phyloP scores from a whole-genome alignment of 352 stramenopile species.

The Globisporangium nagaii region DNA sequence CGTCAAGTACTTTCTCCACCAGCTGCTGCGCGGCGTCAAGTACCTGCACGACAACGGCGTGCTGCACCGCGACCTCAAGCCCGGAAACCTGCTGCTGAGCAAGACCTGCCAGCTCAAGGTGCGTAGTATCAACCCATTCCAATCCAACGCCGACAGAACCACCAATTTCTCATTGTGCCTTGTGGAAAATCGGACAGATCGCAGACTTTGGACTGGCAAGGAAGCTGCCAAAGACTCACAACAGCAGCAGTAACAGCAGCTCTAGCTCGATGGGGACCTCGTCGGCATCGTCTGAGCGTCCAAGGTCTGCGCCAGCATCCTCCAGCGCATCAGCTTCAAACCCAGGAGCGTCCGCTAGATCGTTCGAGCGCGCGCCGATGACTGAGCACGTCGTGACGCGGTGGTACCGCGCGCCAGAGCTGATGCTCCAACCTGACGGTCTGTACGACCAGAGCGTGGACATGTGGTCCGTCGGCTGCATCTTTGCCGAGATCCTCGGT shows the following conservation, averaged over 20 bases:
- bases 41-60: conserved; percentile 75
- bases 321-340: conserved; percentile 2
- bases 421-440: conserved; percentile 88
- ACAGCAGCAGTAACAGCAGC: background rate
- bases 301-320: conserved; percentile 38
- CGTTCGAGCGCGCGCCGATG: conserved; percentile 42
- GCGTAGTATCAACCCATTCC: too few species aligned
- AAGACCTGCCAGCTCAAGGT: conserved; percentile 74
- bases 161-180: background rate
- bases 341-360: background rate
- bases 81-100: conserved; percentile 74
- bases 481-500: conserved; percentile 75
- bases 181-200: conserved; percentile 20
- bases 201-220: conserved; percentile 72
- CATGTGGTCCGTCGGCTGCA: conserved; percentile 89
- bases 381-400: conserved; percentile 85
- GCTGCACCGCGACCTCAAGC: conserved; percentile 80
- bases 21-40: conserved; percentile 85
- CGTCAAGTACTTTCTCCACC: conserved; percentile 90
- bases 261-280: background rate
- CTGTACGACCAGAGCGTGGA: conserved; percentile 86
- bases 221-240: conserved; percentile 30
- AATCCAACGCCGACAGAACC: too few species aligned
- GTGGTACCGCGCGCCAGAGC: conserved; percentile 88
- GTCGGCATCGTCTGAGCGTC: conserved; percentile 22